phyloP scores from a whole-genome alignment of 176 grass and related monocot genomes.

The Musa acuminata region DNA sequence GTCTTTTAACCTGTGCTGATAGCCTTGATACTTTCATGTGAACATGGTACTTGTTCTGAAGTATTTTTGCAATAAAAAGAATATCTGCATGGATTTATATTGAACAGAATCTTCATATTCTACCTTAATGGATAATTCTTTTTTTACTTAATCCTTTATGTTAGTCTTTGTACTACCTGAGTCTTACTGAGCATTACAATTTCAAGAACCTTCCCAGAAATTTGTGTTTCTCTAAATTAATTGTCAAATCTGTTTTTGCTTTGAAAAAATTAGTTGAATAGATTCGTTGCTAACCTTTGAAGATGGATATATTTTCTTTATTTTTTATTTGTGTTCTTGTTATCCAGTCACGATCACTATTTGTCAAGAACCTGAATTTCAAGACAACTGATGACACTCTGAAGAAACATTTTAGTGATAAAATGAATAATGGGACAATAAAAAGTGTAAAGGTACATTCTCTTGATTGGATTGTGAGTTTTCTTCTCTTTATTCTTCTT shows the following conservation, averaged over 20 bases:
- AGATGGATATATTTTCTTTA: not conserved
- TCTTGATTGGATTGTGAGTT: constrained; percentile 5
- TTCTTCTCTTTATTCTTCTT: constrained; percentile 16
- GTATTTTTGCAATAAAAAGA: too few relatives aligned
- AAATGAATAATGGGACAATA: constrained; percentile 58
- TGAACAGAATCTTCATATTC: not conserved
- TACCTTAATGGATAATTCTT: not conserved
- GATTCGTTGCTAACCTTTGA: not conserved
- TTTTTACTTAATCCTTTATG: not conserved
- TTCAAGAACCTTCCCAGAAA: not conserved
- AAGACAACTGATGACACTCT: constrained; percentile 72
- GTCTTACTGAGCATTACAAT: not conserved
- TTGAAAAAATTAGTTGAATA: not conserved
- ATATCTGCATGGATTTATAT: not conserved
- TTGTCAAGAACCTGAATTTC: constrained; percentile 97
- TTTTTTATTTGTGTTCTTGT: constrained; percentile 11
- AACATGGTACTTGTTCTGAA: too few relatives aligned
- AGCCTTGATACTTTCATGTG: too few relatives aligned
- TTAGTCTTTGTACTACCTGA: not conserved
- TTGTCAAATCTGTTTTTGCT: not conserved
- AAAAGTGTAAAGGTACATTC: constrained; percentile 74
- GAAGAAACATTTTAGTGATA: constrained; percentile 71
- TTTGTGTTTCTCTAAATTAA: not conserved
- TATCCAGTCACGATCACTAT: constrained; percentile 70
- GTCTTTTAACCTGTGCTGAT: too few relatives aligned